phyloP scores from a whole-genome alignment of 768 basidiomycete genomes.

The Trametes sanguinea region DNA sequence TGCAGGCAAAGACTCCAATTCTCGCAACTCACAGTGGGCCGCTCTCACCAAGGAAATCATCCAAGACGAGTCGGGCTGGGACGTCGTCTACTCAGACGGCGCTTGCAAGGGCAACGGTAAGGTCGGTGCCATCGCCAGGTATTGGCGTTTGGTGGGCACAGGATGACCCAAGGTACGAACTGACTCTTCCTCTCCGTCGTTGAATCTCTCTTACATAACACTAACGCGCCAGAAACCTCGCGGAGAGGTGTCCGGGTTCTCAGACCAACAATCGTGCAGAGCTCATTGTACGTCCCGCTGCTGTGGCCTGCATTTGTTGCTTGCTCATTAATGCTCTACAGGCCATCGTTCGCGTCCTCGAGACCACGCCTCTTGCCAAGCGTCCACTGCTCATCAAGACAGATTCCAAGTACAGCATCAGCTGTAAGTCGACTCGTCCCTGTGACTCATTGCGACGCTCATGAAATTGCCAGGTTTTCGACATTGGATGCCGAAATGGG shows the following conservation, averaged over 20 bases:
- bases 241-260: conserved; percentile 78
- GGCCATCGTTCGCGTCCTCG: conserved; percentile 84
- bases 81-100: conserved; percentile 84
- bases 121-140: conserved; percentile 65
- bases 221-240: conserved; percentile 60
- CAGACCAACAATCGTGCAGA: conserved; percentile 76
- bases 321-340: conserved; percentile 32
- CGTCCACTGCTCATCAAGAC: conserved; percentile 73
- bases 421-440: conserved; percentile 49
- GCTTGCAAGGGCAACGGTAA: conserved; percentile 85
- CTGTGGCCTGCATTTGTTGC: not conserved
- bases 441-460: not conserved
- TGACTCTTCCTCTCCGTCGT: not conserved
- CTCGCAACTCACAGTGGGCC: conserved; percentile 7
- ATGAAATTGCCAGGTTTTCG: conserved; percentile 53
- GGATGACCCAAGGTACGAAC: conserved; percentile 57
- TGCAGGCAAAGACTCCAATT: not conserved
- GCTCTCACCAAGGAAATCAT: conserved; percentile 15
- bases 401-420: conserved; percentile 83
- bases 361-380: conserved; percentile 60
- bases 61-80: conserved; percentile 34
- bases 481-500: conserved; percentile 73
- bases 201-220: not conserved
- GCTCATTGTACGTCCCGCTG: no score
- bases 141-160: conserved; percentile 89